Conservation (phyloP, 2,329 filamentous ascomycete species). For the Fusarium continuum region DNA sequence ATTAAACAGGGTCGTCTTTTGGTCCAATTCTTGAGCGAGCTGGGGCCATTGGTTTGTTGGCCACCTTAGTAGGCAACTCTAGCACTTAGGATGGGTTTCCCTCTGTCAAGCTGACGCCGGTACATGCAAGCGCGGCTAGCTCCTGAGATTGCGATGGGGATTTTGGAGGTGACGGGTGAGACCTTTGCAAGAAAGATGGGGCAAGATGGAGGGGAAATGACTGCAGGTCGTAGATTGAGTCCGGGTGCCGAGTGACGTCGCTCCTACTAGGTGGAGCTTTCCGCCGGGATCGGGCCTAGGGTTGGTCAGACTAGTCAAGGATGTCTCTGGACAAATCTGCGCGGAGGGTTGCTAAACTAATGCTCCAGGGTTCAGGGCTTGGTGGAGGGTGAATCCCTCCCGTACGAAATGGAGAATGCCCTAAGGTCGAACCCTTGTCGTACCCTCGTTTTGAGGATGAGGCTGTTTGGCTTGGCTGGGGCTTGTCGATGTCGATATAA, state of each 20-base stretch:
- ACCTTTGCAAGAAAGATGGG: slow-evolving; percentile 27
- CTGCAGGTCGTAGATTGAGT: slow-evolving; percentile 24
- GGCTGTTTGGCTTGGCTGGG: slow-evolving; percentile 9
- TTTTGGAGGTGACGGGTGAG: slow-evolving; percentile 15
- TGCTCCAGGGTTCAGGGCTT: slow-evolving; percentile 22
- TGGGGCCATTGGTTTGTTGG: background rate
- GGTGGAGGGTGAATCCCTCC: slow-evolving; percentile 12
- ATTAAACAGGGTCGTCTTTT: slow-evolving; percentile 13
- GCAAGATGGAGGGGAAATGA: slow-evolving; percentile 25
- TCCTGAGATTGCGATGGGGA: slow-evolving; percentile 12
- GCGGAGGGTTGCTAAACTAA: slow-evolving; percentile 8
- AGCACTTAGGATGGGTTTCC: slow-evolving; percentile 1
- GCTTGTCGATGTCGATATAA: slow-evolving; percentile 12
- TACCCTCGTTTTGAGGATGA: background rate
- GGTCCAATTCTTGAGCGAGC: slow-evolving; percentile 1
- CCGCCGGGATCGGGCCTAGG: slow-evolving; percentile 26
- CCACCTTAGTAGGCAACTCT: background rate
- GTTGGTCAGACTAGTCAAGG: slow-evolving; percentile 21
- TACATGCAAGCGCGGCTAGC: slow-evolving; percentile 29
- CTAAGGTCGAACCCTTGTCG: slow-evolving; percentile 22
- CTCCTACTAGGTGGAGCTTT: slow-evolving; percentile 18
- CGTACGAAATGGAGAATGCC: slow-evolving; percentile 13
- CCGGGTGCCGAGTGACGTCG: slow-evolving; percentile 38
- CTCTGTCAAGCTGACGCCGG: slow-evolving; percentile 19
- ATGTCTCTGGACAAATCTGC: slow-evolving; percentile 6